Percentiles rank a stretch among this genome's conserved stretches.
These are phyloP conservation scores for Vanderwaltozyma yarrowii DNA, from an alignment of 805 yeast species.

Conservation along the genomic window DNA sequence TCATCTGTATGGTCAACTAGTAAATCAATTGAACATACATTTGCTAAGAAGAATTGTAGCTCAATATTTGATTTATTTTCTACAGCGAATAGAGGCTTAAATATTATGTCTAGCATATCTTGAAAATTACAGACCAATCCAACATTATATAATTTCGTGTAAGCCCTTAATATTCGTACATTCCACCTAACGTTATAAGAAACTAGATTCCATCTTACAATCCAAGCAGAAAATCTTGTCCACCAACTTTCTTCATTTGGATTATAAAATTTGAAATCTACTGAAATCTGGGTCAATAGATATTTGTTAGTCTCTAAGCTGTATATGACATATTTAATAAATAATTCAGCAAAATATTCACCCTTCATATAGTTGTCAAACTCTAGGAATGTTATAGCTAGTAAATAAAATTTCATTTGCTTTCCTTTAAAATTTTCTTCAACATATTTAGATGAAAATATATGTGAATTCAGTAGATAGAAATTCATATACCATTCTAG, in stretches of 20 bases:
- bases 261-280: constrained; percentile 23
- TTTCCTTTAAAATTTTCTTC: constrained; percentile 12
- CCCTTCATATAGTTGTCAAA: constrained; percentile 31
- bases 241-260: constrained; percentile 21
- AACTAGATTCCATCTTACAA: constrained; percentile 29
- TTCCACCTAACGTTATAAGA: constrained; percentile 34
- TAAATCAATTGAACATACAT: constrained; percentile 27
- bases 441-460: constrained; percentile 10
- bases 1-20: constrained; percentile 17
- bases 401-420: constrained; percentile 19
- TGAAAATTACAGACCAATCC: constrained; percentile 24
- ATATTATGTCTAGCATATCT: constrained; percentile 26
- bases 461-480: constrained; percentile 19
- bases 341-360: constrained; percentile 29
- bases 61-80: constrained; percentile 19
- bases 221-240: constrained; percentile 29
- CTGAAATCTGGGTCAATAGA: constrained; percentile 30
- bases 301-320: constrained; percentile 31
- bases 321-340: constrained; percentile 26
- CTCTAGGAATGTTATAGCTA: constrained; percentile 30
- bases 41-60: constrained; percentile 22
- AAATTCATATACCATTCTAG: constrained; percentile 17
- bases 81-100: constrained; percentile 26
- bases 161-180: constrained; percentile 28
- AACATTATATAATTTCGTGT: constrained; percentile 14